These are phyloP conservation scores for Fusarium pininemorale DNA, from an alignment of 2,329 filamentous ascomycete species.

Conservation along the genomic window DNA sequence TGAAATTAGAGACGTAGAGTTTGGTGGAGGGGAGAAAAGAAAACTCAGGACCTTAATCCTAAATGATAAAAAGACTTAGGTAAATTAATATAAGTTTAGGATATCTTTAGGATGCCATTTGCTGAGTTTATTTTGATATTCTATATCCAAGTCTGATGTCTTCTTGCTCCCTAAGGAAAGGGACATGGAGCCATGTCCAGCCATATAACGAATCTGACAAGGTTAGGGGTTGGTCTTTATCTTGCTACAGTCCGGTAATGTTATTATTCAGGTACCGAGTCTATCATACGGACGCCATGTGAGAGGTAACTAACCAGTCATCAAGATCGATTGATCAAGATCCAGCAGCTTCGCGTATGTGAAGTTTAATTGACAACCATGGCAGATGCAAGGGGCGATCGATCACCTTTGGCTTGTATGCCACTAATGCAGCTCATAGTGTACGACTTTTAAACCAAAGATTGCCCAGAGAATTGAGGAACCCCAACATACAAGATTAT, in stretches of 20 bases:
- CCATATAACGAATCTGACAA: neutral
- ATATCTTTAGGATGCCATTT: too few relatives aligned
- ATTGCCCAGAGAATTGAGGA: neutral
- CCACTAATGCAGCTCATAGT: neutral
- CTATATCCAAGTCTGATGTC: too few relatives aligned
- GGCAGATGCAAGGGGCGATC: neutral
- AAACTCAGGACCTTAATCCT: too few relatives aligned
- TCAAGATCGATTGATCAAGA: neutral
- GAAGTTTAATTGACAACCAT: neutral
- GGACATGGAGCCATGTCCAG: neutral
- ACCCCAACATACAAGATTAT: neutral
- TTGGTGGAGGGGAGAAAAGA: neutral
- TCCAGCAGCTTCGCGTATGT: neutral
- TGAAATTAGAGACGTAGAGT: neutral
- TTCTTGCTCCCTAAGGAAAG: neutral
- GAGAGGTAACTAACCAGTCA: neutral
- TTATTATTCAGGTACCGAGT: neutral
- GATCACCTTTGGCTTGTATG: neutral
- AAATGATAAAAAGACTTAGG: too few relatives aligned
- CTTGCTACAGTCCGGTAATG: neutral
- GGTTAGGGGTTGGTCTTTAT: neutral
- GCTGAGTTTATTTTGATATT: too few relatives aligned
- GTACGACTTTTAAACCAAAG: neutral
- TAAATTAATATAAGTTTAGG: too few relatives aligned
- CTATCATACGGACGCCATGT: neutral